A percentile compares a stretch with the other conserved stretches of the same genome.
phyloP scores from a whole-genome alignment of 2,329 filamentous ascomycete species.

The Capronia epimyces region DNA sequence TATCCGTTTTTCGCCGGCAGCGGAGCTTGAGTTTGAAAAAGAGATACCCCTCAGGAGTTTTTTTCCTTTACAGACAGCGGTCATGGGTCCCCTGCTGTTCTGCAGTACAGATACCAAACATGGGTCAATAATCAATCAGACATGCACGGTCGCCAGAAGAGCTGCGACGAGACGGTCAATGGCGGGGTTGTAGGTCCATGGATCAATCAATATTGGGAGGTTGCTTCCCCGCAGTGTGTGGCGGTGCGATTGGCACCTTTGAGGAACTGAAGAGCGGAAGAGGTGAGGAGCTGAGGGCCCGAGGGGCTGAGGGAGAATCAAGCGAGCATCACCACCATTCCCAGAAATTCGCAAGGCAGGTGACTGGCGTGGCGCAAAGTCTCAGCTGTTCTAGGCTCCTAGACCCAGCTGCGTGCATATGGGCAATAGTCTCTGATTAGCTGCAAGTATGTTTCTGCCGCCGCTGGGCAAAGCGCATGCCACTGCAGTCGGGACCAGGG shows the following conservation, averaged over 20 bases:
- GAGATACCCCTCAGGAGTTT: slow-evolving; percentile 6
- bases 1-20: not conserved
- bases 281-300: not conserved
- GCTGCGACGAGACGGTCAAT: not conserved
- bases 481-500: not conserved
- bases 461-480: too few relatives aligned
- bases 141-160: not conserved
- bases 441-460: not conserved
- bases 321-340: not conserved
- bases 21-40: not conserved
- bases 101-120: not conserved
- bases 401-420: not conserved
- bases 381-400: not conserved
- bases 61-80: not conserved
- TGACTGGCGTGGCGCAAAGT: not conserved
- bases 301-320: not conserved
- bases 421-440: not conserved
- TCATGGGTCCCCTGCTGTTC: not conserved
- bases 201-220: not conserved
- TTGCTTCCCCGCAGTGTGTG: slow-evolving; percentile 9
- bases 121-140: slow-evolving; percentile 5
- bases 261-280: not conserved
- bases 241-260: slow-evolving; percentile 6
- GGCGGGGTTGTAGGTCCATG: slow-evolving; percentile 2
- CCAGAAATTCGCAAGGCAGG: not conserved